A percentile compares a stretch with the other conserved stretches of the same genome.
Evolutionary conservation across 495 filamentous ascomycete genomes (phyloP).

Genomic region (Letharia columbiana): DNA sequence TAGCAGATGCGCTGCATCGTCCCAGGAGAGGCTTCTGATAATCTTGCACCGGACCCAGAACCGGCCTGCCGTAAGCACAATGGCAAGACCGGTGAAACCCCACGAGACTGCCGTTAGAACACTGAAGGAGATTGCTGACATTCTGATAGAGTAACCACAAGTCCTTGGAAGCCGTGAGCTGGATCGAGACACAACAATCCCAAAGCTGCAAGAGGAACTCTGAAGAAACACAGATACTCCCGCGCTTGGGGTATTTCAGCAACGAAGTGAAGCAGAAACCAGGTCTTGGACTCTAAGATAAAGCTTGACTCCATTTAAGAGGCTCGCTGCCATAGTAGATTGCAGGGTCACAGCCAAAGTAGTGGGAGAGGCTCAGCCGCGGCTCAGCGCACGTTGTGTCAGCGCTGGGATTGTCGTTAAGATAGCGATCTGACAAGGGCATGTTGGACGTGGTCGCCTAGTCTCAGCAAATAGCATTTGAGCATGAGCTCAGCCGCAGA

Average conservation of each 20-base stretch:
- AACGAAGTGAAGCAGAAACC: not conserved
- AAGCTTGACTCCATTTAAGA: not conserved
- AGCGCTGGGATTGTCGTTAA: not conserved
- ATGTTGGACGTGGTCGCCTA: not conserved
- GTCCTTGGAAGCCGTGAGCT: not conserved
- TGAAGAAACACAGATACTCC: not conserved
- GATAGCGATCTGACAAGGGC: not conserved
- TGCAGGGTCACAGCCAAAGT: not conserved
- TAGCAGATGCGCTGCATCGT: constrained; percentile 5
- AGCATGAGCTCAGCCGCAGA: not conserved
- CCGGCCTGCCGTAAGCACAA: not conserved
- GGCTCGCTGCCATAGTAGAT: not conserved
- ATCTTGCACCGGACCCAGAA: constrained; percentile 6
- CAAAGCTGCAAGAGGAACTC: not conserved
- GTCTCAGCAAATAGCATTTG: not conserved
- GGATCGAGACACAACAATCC: not conserved
- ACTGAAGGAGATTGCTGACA: not conserved
- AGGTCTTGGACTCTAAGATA: not conserved
- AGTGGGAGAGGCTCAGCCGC: not conserved
- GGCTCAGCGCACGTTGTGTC: constrained; percentile 1
- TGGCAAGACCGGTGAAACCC: not conserved
- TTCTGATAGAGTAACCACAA: not conserved
- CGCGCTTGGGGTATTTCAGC: not conserved
- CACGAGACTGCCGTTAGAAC: not conserved
- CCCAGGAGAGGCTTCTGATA: constrained; percentile 3